Conservation (phyloP, 2,329 filamentous ascomycete species). For the Arthroderma uncinatum region DNA sequence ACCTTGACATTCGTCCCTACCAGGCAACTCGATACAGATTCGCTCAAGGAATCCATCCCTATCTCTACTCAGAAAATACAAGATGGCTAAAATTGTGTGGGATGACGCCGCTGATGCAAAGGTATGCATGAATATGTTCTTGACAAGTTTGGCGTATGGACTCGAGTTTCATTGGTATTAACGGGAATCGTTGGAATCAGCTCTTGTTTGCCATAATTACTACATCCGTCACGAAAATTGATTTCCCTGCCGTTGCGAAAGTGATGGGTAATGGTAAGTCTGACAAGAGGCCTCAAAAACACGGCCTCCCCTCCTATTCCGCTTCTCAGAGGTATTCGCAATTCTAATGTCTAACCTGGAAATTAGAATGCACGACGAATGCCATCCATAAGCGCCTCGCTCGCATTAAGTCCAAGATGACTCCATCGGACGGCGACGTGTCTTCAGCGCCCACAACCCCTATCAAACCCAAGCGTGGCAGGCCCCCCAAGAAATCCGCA, state of each 20-base stretch:
- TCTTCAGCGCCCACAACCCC: neutral
- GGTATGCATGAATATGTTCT: neutral
- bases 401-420: neutral
- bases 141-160: too few relatives aligned
- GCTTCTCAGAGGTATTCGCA: too few relatives aligned
- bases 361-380: neutral
- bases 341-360: neutral
- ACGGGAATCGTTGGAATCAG: neutral
- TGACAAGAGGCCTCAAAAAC: too few relatives aligned
- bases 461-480: neutral
- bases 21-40: too few relatives aligned
- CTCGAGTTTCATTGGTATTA: neutral
- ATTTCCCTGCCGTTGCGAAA: neutral
- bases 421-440: neutral
- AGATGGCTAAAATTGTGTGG: too few relatives aligned
- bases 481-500: neutral
- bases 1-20: neutral
- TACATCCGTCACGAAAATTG: neutral
- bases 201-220: neutral
- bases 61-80: too few relatives aligned
- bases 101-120: neutral
- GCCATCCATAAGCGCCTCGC: neutral
- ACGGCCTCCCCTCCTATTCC: too few relatives aligned
- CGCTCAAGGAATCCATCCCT: too few relatives aligned
- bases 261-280: neutral